Evolutionary conservation across 306 rosid species (phyloP).

Genomic region (Castanopsis chinensis): DNA sequence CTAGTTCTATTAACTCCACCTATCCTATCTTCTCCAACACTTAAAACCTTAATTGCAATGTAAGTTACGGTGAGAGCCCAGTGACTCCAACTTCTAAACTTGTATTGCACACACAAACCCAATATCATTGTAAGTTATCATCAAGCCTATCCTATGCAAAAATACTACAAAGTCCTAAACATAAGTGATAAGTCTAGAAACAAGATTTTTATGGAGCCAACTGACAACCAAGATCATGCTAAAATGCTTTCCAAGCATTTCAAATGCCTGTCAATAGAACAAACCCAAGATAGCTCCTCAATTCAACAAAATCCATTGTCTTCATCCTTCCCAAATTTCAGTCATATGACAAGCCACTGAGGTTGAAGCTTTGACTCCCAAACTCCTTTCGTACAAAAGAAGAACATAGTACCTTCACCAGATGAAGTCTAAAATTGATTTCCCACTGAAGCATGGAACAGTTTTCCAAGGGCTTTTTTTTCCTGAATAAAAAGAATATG

Average conservation of each 20-base stretch:
- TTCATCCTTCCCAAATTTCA: neutral
- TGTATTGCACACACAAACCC: neutral
- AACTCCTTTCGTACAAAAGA: neutral
- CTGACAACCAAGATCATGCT: neutral
- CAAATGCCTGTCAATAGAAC: neutral
- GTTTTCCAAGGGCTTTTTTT: neutral
- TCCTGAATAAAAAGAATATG: neutral
- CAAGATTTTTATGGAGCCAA: neutral
- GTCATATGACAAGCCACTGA: neutral
- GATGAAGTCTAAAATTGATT: neutral
- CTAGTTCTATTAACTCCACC: neutral
- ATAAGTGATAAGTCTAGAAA: neutral
- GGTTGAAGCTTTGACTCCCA: neutral
- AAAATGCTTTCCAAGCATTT: neutral
- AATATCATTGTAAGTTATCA: neutral
- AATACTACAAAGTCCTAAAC: neutral
- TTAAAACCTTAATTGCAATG: neutral
- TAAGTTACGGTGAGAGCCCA: neutral
- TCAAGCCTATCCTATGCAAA: neutral
- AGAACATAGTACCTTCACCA: neutral
- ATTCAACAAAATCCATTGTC: neutral
- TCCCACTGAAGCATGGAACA: neutral
- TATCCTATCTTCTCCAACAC: neutral
- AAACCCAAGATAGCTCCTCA: conserved; percentile 1
- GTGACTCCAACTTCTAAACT: neutral